Evolutionary conservation across 1,284 basidiomycete genomes (phyloP).

Genomic region (Sanghuangporus sanghuang): DNA sequence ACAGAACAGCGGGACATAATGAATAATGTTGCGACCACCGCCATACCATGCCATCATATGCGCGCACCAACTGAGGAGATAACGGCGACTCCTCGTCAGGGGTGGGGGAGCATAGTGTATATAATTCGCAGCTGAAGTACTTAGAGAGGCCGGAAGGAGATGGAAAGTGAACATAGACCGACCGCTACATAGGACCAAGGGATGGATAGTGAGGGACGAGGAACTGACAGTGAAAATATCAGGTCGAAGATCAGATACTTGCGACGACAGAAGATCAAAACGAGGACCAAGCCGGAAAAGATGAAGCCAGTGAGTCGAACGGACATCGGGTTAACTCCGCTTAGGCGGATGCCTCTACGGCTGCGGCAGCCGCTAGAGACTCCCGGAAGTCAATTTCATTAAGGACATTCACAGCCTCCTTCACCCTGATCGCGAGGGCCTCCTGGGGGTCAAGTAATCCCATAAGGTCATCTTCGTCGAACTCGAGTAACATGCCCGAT

Average conservation of each 20-base stretch:
- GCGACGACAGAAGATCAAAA: neutral
- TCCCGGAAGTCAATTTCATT: too few species aligned
- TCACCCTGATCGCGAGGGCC: slow-evolving; percentile 80
- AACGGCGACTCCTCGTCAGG: neutral
- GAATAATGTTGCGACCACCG: slow-evolving; percentile 9
- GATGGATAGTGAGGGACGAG: neutral
- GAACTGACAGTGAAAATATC: neutral
- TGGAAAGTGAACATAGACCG: slow-evolving; percentile 17
- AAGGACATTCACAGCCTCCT: too few species aligned
- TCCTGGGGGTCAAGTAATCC: slow-evolving; percentile 79
- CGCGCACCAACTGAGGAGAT: neutral
- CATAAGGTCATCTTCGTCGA: slow-evolving; percentile 90
- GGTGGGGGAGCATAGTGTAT: neutral
- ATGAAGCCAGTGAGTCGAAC: slow-evolving; percentile 1
- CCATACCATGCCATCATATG: slow-evolving; percentile 8
- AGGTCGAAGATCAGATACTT: too few species aligned
- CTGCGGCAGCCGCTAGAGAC: too few species aligned
- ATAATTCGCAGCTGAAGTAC: neutral
- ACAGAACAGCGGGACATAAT: slow-evolving; percentile 1
- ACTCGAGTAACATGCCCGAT: slow-evolving; percentile 94
- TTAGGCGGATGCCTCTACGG: too few species aligned
- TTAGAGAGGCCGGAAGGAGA: neutral
- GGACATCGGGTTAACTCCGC: too few species aligned
- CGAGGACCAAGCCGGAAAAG: neutral
- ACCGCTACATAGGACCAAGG: slow-evolving; percentile 20